Conservation (phyloP, 108 stramenopile species). For the Skeletonema marinoi region DNA sequence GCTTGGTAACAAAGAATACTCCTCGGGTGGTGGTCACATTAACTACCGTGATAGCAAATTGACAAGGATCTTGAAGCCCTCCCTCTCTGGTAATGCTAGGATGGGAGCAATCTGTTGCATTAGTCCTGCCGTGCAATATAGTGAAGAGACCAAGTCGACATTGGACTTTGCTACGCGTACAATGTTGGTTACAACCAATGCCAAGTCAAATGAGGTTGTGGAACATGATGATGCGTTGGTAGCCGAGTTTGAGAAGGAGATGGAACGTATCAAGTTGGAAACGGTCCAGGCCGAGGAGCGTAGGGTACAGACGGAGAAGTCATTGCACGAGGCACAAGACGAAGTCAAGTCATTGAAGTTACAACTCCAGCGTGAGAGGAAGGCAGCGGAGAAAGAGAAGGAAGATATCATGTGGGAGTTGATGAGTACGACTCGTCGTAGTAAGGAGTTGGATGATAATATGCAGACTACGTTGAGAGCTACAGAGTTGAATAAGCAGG, state of each 20-base stretch:
- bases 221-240: conserved; percentile 30
- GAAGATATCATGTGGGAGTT: background rate
- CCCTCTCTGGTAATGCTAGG: conserved; percentile 85
- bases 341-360: conserved; percentile 29
- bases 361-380: background rate
- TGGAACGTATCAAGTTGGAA: conserved; percentile 42
- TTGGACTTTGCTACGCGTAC: conserved; percentile 98
- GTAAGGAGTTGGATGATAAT: background rate
- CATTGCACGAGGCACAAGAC: conserved; percentile 29
- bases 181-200: conserved; percentile 99
- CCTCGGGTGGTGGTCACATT: conserved; percentile 68
- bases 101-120: conserved; percentile 89
- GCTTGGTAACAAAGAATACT: conserved; percentile 91
- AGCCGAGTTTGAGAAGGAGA: conserved; percentile 39
- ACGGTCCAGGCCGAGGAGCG: conserved; percentile 36
- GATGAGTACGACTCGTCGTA: background rate
- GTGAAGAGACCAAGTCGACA: conserved; percentile 98
- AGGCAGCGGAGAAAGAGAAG: background rate
- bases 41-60: conserved; percentile 99
- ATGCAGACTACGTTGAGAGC: background rate
- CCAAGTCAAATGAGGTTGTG: conserved; percentile 91
- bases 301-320: conserved; percentile 20
- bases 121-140: conserved; percentile 95
- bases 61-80: conserved; percentile 97
- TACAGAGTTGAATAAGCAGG: background rate